Base-by-base conservation (phyloP, 257 asterid genomes). In the Salvia rosmarinus region DNA sequence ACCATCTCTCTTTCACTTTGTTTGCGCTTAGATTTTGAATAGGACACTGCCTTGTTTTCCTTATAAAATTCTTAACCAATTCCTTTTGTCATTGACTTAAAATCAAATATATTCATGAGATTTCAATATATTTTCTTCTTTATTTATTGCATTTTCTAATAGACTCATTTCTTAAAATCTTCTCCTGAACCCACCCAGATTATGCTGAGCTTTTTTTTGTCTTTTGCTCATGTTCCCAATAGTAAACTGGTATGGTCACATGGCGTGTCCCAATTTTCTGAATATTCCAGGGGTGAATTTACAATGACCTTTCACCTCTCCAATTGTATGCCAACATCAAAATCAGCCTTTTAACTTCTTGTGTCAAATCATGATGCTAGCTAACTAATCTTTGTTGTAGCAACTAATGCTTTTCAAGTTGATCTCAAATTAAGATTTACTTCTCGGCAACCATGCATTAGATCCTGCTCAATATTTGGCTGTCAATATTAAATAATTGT, bases 341-440 rank as follows among this genome's bases (percentile, higher is more conserved):
- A 40, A 63, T 19, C 75, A 39, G 23, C 68, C 78, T 39, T 55
- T 64, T 56, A 74, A 69, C 74, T 74, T 68, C 52, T 63, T 55
- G 35, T 62, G 28, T 59, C 73, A 28, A 59, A 43, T 58, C 57
- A 47, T 40, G 51, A 47, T 51, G 20, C 71, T 17, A 14, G 63
- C 62, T 55, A 46, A 50, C 69, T 39, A 6, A 21, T 19, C 6
- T 3, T 42, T 43, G 47, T 64, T 52, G 32, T 54, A 64, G 61
- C 57, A 44, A 57, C 63, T 42, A 16, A 60, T 34, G 25, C 16
- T 19, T 50, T 66, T 49, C 70, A 58, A 44, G 6, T 50, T 63
- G 44, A 34, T 50, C 70, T 52, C 21, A 49, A n/a, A 39, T 20
- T 40, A 23, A 21, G 65, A 16, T 71, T 67, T 75, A 71, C 77